Evolutionary conservation across 2,329 filamentous ascomycete genomes (phyloP).

Genomic region (Gremmenia infestans): DNA sequence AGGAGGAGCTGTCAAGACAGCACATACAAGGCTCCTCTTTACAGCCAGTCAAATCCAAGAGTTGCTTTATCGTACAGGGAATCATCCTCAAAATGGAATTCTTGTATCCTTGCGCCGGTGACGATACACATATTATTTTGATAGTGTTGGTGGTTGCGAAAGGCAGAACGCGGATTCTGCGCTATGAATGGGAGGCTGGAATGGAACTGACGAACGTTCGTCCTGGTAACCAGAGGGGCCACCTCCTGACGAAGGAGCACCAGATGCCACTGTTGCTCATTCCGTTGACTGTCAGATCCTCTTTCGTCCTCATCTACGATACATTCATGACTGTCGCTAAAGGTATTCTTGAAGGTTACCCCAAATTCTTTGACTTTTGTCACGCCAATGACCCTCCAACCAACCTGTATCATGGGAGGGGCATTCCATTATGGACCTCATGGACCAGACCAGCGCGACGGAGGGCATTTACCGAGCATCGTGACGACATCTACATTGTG

Average conservation of each 20-base stretch:
- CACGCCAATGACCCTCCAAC: slow-evolving; percentile 39
- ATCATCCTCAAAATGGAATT: slow-evolving; percentile 86
- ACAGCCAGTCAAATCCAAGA: slow-evolving; percentile 50
- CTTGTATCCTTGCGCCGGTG: slow-evolving; percentile 62
- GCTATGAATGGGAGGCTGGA: slow-evolving; percentile 57
- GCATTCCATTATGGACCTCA: slow-evolving; percentile 66
- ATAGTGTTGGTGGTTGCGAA: slow-evolving; percentile 55
- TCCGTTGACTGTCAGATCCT: slow-evolving; percentile 63
- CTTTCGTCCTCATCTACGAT: slow-evolving; percentile 65
- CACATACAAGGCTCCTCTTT: slow-evolving; percentile 44
- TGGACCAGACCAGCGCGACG: slow-evolving; percentile 75
- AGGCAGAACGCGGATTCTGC: slow-evolving; percentile 46
- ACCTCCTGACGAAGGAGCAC: slow-evolving; percentile 45
- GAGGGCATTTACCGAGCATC: slow-evolving; percentile 53
- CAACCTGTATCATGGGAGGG: slow-evolving; percentile 42
- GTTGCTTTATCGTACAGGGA: slow-evolving; percentile 48
- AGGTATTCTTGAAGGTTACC: slow-evolving; percentile 47
- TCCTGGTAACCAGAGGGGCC: slow-evolving; percentile 43
- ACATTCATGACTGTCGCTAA: slow-evolving; percentile 52
- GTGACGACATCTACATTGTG: slow-evolving; percentile 79
- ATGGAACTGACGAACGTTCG: slow-evolving; percentile 44
- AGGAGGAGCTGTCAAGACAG: slow-evolving; percentile 45
- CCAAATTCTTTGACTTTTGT: slow-evolving; percentile 42
- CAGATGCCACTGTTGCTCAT: slow-evolving; percentile 65
- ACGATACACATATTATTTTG: slow-evolving; percentile 70